Evolutionary conservation across 2,329 filamentous ascomycete genomes (phyloP), one percentile per base, ranked within the genome.

Genomic region (Sporothrix curviconia): DNA sequence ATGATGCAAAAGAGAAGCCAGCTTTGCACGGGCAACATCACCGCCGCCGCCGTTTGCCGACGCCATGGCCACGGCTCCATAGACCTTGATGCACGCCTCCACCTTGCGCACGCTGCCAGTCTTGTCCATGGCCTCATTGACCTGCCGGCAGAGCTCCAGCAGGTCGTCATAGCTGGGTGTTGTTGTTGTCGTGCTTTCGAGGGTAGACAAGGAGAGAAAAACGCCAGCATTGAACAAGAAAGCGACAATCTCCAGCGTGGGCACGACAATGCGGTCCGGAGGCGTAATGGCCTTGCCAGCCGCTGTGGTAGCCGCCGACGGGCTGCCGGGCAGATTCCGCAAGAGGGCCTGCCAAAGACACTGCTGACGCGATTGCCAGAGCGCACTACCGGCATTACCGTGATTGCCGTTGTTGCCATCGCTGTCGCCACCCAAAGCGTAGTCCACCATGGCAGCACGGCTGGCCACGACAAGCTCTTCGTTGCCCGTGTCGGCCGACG

Each of bases 111-210:
- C 82, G 68, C 90, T 94, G 19, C 86, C 84, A 1, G 87, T 88
- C 72, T 92, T 92, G 74, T 88, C 92, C 62, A 92, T 88, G 0
- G 88, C 81, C 70, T 86, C 90, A 66, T 95, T 90, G 4, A 87
- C 82, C 36, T 84, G 76, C 7, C 84, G 75, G 59, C 91, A 90
- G 3, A 96, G 72, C 7, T 70, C 76, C 60, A 82, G 82, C 67
- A 76, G 68, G 61, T 77, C 72, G 15, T 76, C 62, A 6, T 63
- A 64, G 9, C 65, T 63, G 63, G 69, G 74, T 3, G 49, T 44
- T 6, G 19, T 22, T 8, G 22, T 5, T 6, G n/a, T 15, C n/a
- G n/a, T 34, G 12, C 12, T 14, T 30, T 17, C 11, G 17, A 28
- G 7, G 15, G 30, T 3, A 15, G 34, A 1, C 2, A 25, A 17